Base-by-base conservation (phyloP, 2,329 filamentous ascomycete genomes). In the Neophaeococcomyces mojaviensis region DNA sequence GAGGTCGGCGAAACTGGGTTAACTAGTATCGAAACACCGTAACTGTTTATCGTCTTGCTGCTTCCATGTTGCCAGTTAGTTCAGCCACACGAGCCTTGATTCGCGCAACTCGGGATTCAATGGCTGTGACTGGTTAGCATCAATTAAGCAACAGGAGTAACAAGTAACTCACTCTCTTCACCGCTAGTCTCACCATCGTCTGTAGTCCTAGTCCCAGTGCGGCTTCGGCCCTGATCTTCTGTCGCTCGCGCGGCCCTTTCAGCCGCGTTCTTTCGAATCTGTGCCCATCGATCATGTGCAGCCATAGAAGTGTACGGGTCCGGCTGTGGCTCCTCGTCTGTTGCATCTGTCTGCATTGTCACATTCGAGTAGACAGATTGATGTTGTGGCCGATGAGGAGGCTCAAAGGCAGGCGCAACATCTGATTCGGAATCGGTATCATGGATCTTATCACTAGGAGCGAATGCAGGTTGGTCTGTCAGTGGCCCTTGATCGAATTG, bases 81-180 rank as follows among this genome's bases (percentile, higher is more conserved):
- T 96, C 88, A 43, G 92, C 92, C 48, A 98, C 92, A 51, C 92
- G 84, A 49, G 92, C 92, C 70, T 96, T 97, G 76, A 98, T 98
- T 53, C 92, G 86, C 39, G 92, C 92, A 49, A 97, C 92, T 55
- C 92, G 86, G 39, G 88, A 89, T 67, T 98, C 92, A 59, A 97
- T 97, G 30, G 89, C 88, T 94, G 56, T 26, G n/a, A 39, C 20
- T 46, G 22, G 51, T 68, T 56, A 67, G 61, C 42, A 43, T 15
- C n/a, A 13, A 15, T 22, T 2, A 13, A 6, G 18, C 12, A 15
- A 36, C 19, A 40, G 12, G 13, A 26, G 31, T 24, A 46, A 34
- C 18, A 24, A 37, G 12, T 15, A n/a, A 82, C 86, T 77, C 73
- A 88, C 85, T 92, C 74, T 95, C 90, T 76, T 97, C 90, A 46